These are phyloP conservation scores for Thraustochytrium sp. DNA, from an alignment of 352 stramenopile species.

Conservation along the genomic window DNA sequence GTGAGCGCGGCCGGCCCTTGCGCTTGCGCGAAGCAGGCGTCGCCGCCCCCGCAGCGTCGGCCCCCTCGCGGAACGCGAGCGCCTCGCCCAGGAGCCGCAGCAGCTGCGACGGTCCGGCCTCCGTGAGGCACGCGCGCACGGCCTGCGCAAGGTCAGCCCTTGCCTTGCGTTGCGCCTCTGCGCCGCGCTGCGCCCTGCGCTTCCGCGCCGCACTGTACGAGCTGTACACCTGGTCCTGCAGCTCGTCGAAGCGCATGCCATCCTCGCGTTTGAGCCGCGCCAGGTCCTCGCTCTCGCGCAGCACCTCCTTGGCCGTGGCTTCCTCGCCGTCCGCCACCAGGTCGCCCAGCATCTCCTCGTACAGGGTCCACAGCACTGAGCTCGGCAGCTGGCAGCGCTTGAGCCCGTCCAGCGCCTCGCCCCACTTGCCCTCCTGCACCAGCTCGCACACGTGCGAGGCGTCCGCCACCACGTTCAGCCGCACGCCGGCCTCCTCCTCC, in stretches of 20 bases:
- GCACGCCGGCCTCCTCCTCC: neutral
- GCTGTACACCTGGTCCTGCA: neutral
- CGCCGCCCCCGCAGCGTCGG: neutral
- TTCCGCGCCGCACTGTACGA: neutral
- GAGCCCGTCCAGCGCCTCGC: neutral
- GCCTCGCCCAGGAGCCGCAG: neutral
- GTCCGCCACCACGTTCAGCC: neutral
- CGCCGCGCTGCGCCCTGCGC: neutral
- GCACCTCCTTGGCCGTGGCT: neutral
- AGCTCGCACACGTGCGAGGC: neutral
- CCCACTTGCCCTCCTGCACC: neutral
- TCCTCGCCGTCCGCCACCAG: neutral
- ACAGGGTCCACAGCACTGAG: neutral
- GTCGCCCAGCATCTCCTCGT: conserved; percentile 27
- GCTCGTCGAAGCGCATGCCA: neutral
- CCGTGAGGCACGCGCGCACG: neutral
- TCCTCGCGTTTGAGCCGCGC: neutral
- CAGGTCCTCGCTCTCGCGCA: conserved; percentile 8
- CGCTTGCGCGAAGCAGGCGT: neutral
- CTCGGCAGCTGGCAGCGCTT: neutral
- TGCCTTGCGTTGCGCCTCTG: neutral
- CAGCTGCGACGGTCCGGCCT: neutral
- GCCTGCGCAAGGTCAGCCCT: neutral
- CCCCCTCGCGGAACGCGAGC: neutral
- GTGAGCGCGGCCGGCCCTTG: neutral